phyloP scores from a whole-genome alignment of 2,329 filamentous ascomycete genomes.

The Phialophora expanda region DNA sequence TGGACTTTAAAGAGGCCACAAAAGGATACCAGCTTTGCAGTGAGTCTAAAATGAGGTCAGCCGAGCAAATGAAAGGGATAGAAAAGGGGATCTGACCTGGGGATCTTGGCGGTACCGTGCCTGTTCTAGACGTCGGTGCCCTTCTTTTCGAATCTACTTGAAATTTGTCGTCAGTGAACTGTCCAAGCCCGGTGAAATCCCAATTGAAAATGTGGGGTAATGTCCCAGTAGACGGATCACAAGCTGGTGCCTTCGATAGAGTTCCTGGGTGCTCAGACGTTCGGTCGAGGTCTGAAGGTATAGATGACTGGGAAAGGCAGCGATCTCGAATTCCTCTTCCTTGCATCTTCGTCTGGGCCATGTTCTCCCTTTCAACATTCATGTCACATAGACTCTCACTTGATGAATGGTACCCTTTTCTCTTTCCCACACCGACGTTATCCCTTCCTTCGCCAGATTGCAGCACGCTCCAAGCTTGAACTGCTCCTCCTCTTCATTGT shows the following conservation, averaged over 20 bases:
- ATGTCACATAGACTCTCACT: not conserved
- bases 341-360: conserved; percentile 22
- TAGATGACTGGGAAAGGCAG: not conserved
- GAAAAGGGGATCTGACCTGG: conserved; percentile 31
- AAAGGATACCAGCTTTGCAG: conserved; percentile 30
- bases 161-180: conserved; percentile 25
- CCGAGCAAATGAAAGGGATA: conserved; percentile 14
- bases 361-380: conserved; percentile 17
- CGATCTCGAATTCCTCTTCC: conserved; percentile 16
- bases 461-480: conserved; percentile 5
- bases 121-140: conserved; percentile 31
- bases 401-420: not conserved
- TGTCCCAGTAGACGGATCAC: not conserved
- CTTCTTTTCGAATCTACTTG: conserved; percentile 26
- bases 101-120: conserved; percentile 21
- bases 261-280: not conserved
- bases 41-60: conserved; percentile 30
- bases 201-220: conserved; percentile 9
- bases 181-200: not conserved
- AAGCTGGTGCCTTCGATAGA: not conserved
- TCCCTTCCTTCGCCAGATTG: conserved; percentile 1
- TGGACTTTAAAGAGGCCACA: conserved; percentile 39
- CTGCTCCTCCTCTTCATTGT: conserved; percentile 21
- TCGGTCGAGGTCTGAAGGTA: conserved; percentile 4
- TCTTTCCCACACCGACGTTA: not conserved